Evolutionary conservation across 164 flowering plant genomes (phyloP).

Genomic region (Euptelea pleiosperma): DNA sequence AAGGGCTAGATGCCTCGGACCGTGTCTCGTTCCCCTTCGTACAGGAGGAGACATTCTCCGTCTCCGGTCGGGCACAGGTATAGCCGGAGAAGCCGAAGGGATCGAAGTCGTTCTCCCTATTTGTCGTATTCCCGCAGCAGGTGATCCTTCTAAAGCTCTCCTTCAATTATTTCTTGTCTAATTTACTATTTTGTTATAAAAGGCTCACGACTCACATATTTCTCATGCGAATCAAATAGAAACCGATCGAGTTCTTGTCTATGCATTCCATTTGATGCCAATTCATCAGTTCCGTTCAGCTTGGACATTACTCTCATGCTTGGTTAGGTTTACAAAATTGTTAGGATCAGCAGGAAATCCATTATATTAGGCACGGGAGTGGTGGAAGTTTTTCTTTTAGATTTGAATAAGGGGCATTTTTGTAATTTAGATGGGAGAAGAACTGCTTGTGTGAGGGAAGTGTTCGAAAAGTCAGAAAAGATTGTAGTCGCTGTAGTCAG

Average conservation of each 20-base stretch:
- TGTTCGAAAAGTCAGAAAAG: neutral
- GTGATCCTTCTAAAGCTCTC: conserved; percentile 49
- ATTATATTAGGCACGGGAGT: neutral
- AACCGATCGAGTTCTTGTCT: neutral
- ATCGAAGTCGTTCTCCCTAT: conserved; percentile 63
- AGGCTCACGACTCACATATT: neutral
- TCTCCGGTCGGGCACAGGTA: conserved; percentile 49
- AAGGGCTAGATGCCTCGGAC: conserved; percentile 40
- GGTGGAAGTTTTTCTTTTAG: neutral
- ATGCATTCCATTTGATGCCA: conserved; percentile 6
- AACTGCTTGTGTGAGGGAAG: neutral
- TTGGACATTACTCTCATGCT: conserved; percentile 4
- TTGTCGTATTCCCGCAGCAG: conserved; percentile 54
- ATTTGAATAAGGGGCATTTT: neutral
- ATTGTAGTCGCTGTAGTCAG: neutral
- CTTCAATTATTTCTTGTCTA: neutral
- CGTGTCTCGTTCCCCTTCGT: conserved; percentile 53
- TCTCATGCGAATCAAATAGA: neutral
- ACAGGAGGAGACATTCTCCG: conserved; percentile 57
- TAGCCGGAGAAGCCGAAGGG: conserved; percentile 64
- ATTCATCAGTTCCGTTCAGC: conserved; percentile 3
- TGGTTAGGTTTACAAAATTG: too few relatives aligned
- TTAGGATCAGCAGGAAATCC: neutral
- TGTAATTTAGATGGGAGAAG: neutral
- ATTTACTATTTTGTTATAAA: neutral